Conservation (phyloP, 352 stramenopile genomes). For the Phytophthora quininea region DNA sequence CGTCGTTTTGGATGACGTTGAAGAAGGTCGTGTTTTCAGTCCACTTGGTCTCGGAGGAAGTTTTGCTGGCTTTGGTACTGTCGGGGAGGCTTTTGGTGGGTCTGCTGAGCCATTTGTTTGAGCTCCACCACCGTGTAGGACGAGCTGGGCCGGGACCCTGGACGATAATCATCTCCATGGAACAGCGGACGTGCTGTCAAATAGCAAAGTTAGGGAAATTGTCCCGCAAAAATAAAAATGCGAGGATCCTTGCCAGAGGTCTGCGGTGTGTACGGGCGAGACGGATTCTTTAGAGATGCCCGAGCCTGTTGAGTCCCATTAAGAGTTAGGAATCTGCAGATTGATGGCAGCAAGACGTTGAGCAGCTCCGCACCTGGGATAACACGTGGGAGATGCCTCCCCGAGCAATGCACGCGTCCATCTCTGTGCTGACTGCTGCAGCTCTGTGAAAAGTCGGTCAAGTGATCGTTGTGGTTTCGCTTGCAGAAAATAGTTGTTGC, state of each 20-base stretch:
- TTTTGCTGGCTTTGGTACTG: not conserved
- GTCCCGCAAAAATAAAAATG: no score
- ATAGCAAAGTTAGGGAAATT: not conserved
- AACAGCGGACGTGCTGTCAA: slow-evolving; percentile 55
- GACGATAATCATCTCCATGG: slow-evolving; percentile 79
- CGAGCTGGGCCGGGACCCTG: slow-evolving; percentile 67
- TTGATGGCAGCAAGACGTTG: no score
- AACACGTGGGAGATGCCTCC: slow-evolving; percentile 83
- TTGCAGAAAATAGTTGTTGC: no score
- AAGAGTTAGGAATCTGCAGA: not conserved
- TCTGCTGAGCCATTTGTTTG: slow-evolving; percentile 39
- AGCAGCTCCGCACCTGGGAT: slow-evolving; percentile 47
- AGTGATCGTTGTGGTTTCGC: slow-evolving; percentile 9
- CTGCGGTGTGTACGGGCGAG: slow-evolving; percentile 77
- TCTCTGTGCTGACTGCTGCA: slow-evolving; percentile 15
- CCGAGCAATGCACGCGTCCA: slow-evolving; percentile 79
- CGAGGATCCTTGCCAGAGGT: slow-evolving; percentile 35
- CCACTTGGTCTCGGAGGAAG: slow-evolving; percentile 20
- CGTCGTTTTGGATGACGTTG: not conserved
- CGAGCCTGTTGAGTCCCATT: slow-evolving; percentile 44
- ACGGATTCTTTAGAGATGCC: slow-evolving; percentile 82
- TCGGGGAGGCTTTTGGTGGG: not conserved
- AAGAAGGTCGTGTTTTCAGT: slow-evolving; percentile 17
- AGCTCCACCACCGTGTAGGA: slow-evolving; percentile 61
- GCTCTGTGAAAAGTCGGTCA: not conserved